A percentile compares a stretch with the other conserved stretches of the same genome.
Evolutionary conservation across 805 yeast species (phyloP).

Genomic region (Saturnispora ahearnii): DNA sequence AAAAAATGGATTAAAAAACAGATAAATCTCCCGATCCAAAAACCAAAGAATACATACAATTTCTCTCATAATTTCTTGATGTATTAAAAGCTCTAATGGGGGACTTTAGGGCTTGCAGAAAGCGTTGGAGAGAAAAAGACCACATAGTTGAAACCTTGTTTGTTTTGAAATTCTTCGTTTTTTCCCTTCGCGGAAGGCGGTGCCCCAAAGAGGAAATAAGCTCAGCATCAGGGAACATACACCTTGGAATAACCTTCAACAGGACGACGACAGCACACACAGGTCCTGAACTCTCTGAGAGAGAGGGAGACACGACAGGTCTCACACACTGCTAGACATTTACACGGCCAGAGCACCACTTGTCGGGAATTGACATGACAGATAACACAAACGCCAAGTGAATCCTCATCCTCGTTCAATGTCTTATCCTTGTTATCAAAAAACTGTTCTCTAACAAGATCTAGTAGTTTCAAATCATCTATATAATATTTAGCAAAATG

Average conservation of each 20-base stretch:
- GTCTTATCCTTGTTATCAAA: background rate
- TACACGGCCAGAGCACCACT: conserved; percentile 87
- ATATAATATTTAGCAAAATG: conserved; percentile 18
- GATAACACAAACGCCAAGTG: conserved; percentile 57
- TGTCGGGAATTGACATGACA: conserved; percentile 71
- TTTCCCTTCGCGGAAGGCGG: conserved; percentile 1
- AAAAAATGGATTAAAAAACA: background rate
- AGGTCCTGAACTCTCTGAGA: conserved; percentile 60
- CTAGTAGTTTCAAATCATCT: conserved; percentile 21
- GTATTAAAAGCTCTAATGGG: background rate
- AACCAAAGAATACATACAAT: conserved; percentile 2
- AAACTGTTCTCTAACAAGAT: conserved; percentile 17
- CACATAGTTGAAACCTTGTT: background rate
- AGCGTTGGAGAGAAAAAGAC: background rate
- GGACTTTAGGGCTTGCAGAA: background rate
- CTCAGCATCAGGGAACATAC: conserved; percentile 38
- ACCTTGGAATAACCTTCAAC: conserved; percentile 62
- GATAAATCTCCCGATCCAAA: background rate
- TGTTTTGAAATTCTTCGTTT: background rate
- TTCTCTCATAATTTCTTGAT: conserved; percentile 4
- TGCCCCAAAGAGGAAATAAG: background rate
- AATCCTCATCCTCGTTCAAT: conserved; percentile 20
- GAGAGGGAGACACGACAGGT: conserved; percentile 69
- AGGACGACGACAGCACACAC: conserved; percentile 75
- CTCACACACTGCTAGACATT: conserved; percentile 83